Conservation (phyloP, 352 stramenopile species). For the Pythium biforme region DNA sequence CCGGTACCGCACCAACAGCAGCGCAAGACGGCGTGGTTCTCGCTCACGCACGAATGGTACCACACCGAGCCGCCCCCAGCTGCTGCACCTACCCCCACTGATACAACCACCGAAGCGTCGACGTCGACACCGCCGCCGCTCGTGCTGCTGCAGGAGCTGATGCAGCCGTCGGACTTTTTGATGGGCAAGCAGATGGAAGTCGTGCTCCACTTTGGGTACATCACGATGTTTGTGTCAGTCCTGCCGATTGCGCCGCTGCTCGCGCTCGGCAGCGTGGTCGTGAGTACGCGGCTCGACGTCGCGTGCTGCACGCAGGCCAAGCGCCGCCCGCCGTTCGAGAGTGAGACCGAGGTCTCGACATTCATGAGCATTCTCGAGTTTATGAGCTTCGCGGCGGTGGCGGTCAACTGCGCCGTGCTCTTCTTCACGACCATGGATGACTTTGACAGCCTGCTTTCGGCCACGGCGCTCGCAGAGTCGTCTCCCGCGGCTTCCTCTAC, state of each 20-base stretch:
- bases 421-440: slow-evolving; percentile 68
- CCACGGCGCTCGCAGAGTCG: slow-evolving; percentile 20
- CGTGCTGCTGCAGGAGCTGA: slow-evolving; percentile 68
- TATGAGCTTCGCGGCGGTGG: slow-evolving; percentile 88
- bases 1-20: not conserved
- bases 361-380: slow-evolving; percentile 91
- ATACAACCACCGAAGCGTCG: not conserved
- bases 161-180: slow-evolving; percentile 66
- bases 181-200: slow-evolving; percentile 81
- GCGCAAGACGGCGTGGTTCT: slow-evolving; percentile 17
- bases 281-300: slow-evolving; percentile 87
- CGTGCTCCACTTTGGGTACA: slow-evolving; percentile 91
- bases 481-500: too few species aligned
- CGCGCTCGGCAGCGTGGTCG: slow-evolving; percentile 82
- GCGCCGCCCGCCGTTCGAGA: slow-evolving; percentile 70
- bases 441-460: slow-evolving; percentile 53
- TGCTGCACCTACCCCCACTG: not conserved
- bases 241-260: slow-evolving; percentile 88
- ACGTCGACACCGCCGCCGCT: slow-evolving; percentile 32
- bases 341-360: slow-evolving; percentile 85
- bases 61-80: slow-evolving; percentile 33
- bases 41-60: slow-evolving; percentile 59
- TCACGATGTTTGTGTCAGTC: slow-evolving; percentile 93
- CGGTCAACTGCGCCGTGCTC: slow-evolving; percentile 73
- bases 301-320: slow-evolving; percentile 75